Conservation (phyloP, 345 rosid species). For the Salix brachista region DNA sequence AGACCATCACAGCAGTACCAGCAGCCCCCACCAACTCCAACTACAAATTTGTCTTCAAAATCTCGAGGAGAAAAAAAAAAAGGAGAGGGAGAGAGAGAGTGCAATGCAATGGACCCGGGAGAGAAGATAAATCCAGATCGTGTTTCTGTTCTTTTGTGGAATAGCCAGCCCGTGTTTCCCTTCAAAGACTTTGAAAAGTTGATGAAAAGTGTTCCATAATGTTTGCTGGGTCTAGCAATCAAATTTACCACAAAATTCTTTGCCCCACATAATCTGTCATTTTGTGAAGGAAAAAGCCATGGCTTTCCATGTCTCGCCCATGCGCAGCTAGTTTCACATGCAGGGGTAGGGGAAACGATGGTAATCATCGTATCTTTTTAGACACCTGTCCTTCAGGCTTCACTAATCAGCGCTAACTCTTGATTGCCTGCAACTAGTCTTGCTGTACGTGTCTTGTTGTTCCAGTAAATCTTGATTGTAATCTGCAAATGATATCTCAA, state of each 20-base stretch:
- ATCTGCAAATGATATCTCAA: too few species aligned
- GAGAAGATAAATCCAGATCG: not conserved
- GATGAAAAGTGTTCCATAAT: not conserved
- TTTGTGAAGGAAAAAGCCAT: not conserved
- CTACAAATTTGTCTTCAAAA: constrained; percentile 13
- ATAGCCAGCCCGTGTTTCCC: constrained; percentile 21
- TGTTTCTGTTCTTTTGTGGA: constrained; percentile 30
- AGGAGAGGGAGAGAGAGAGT: too few species aligned
- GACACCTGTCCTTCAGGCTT: not conserved
- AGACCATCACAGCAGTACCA: not conserved
- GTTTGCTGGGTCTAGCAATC: constrained; percentile 6
- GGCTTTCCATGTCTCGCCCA: not conserved
- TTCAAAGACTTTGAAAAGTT: constrained; percentile 24
- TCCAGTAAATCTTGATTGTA: not conserved
- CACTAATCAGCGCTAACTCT: not conserved
- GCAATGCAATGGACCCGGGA: constrained; percentile 17
- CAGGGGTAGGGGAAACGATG: not conserved
- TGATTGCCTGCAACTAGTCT: not conserved
- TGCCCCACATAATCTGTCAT: constrained; percentile 5
- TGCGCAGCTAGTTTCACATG: not conserved
- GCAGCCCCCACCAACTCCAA: constrained; percentile 16
- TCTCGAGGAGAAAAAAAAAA: constrained; percentile 11
- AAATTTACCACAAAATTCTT: not conserved
- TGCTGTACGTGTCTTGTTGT: not conserved
- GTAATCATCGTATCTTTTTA: not conserved